These are phyloP conservation scores for Condylostoma magnum DNA, from an alignment of 169 alveolate genomes.

Conservation along the genomic window DNA sequence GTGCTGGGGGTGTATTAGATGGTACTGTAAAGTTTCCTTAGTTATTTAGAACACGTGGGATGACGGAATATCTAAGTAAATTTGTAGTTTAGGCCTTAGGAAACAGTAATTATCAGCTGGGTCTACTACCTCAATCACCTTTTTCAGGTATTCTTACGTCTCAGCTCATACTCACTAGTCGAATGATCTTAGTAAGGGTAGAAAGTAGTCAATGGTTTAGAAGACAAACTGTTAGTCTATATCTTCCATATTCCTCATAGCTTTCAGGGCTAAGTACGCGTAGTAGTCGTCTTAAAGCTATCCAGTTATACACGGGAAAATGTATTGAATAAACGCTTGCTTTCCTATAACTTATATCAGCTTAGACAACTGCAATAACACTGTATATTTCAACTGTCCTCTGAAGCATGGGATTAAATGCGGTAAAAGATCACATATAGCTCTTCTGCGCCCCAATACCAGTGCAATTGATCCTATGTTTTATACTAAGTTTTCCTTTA, in stretches of 20 bases:
- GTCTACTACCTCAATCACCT: not conserved
- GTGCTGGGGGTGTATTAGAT: not conserved
- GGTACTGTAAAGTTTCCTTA: not conserved
- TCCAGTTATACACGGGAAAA: slow-evolving; percentile 22
- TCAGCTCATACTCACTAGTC: slow-evolving; percentile 4
- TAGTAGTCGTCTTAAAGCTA: not conserved
- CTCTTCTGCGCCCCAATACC: no score
- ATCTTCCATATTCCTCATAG: not conserved
- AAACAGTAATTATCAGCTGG: slow-evolving; percentile 7
- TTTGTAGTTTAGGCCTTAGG: not conserved
- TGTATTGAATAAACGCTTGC: not conserved
- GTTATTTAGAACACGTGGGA: not conserved
- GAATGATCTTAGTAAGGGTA: no score
- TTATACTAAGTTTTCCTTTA: no score
- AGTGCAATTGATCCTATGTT: no score
- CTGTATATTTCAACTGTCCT: no score
- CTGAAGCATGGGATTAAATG: no score
- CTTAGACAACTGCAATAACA: not conserved
- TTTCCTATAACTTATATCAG: not conserved
- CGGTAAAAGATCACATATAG: no score
- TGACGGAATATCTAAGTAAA: not conserved
- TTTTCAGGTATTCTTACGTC: not conserved
- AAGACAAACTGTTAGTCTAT: not conserved
- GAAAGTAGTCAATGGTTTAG: not conserved
- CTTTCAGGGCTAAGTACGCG: not conserved